Base-by-base conservation (phyloP, 2,329 filamentous ascomycete species). In the Coniochaeta pulveracea region DNA sequence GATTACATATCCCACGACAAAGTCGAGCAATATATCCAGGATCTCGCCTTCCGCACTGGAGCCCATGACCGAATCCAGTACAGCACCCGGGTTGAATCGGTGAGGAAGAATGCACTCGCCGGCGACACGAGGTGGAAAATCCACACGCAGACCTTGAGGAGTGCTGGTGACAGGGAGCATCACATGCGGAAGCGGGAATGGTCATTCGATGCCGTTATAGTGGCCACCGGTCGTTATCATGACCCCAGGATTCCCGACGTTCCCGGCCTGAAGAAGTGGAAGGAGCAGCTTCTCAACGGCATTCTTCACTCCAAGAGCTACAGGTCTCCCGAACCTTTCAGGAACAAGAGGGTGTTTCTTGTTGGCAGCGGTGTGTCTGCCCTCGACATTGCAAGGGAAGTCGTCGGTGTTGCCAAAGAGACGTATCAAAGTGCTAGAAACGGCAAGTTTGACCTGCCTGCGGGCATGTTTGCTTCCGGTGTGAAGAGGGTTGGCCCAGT, bases 261-360 rank as follows among this genome's bases (percentile, higher is more conserved):
- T 3, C 52, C 61, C 0, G 80, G 80, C 0, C 57, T 83, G 4
- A 49, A 58, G 17, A 58, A 59, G 11, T 81, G 71, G 72, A 72
- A 78, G 45, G 34, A 50, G 9, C 43, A 47, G 4, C 74, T 70
- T 40, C 69, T 72, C 0, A 58, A 57, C 0, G 46, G 56, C 4
- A 64, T 84, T 14, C 64, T 63, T 4, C 80, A 84, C 47, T 85
- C 83, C 0, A 89, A 86, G 48, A 70, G 70, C 39, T 91, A 85
- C 45, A 69, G 82, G 7, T 66, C 57, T 0, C 71, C 82, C 0
- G 63, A 73, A 11, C 49, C 34, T n/a, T 43, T 43, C 33, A 25
- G 19, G 3, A 34, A 21, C 12, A 33, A 77, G 36, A 63, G 52
- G 0, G 41, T 67, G 0, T 66, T 75, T 24, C 50, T 69, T 12